A percentile compares a stretch with the other conserved stretches of the same genome.
These are phyloP conservation scores for Neofusicoccum kwambonambiense DNA, from an alignment of 2,329 filamentous ascomycete species.

Conservation along the genomic window DNA sequence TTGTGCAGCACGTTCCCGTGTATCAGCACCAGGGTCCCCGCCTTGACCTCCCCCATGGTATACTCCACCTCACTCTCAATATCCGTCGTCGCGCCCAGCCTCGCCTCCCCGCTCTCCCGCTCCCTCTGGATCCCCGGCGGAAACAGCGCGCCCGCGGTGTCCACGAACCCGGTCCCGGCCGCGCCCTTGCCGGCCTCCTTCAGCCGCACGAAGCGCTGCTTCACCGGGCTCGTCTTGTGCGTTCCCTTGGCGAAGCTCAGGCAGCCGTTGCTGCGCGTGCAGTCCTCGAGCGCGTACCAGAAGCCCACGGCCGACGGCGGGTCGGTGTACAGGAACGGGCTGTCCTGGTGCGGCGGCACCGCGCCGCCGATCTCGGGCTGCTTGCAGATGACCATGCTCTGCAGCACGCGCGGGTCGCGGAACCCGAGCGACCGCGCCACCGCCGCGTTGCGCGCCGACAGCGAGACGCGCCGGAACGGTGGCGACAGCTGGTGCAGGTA, in stretches of 20 bases:
- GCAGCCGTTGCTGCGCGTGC: slow-evolving; percentile 81
- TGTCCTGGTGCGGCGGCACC: slow-evolving; percentile 89
- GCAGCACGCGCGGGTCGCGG: slow-evolving; percentile 71
- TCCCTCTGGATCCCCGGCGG: slow-evolving; percentile 48
- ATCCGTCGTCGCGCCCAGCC: slow-evolving; percentile 29
- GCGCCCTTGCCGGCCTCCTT: slow-evolving; percentile 26
- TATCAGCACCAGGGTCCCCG: slow-evolving; percentile 86
- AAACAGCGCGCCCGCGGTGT: slow-evolving; percentile 66
- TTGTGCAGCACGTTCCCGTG: slow-evolving; percentile 96
- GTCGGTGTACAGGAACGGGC: slow-evolving; percentile 86
- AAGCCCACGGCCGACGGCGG: slow-evolving; percentile 89
- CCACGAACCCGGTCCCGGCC: slow-evolving; percentile 50
- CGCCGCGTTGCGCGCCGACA: slow-evolving; percentile 55
- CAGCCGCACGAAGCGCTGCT: slow-evolving; percentile 71
- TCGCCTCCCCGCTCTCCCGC: slow-evolving; percentile 26
- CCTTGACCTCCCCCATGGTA: slow-evolving; percentile 81
- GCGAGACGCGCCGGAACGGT: slow-evolving; percentile 50
- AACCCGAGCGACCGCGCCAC: slow-evolving; percentile 74
- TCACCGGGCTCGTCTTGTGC: slow-evolving; percentile 70
- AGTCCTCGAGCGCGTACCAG: slow-evolving; percentile 97
- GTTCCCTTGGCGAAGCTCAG: slow-evolving; percentile 82
- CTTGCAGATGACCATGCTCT: slow-evolving; percentile 99
- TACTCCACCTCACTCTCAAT: slow-evolving; percentile 56
- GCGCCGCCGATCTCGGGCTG: slow-evolving; percentile 93
- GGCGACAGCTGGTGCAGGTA: slow-evolving; percentile 49